A percentile compares a stretch with the other conserved stretches of the same genome.
Conservation (phyloP, 495 filamentous ascomycete species). For the Collariella sp. region DNA sequence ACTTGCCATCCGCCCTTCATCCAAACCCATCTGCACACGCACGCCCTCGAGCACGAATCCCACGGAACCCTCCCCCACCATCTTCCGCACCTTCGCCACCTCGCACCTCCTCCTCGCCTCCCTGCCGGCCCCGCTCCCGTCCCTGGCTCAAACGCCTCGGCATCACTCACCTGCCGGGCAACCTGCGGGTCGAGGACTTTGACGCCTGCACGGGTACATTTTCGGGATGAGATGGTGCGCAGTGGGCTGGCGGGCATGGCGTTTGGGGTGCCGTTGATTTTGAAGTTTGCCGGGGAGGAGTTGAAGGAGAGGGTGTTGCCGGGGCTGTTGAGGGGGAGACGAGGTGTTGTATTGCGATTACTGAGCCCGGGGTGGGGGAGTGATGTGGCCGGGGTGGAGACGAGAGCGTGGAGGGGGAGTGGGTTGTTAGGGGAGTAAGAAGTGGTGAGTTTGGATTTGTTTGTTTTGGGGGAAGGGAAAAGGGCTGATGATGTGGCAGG, state of each 20-base stretch:
- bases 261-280: constrained; percentile 60
- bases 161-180: constrained; percentile 56
- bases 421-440: constrained; percentile 71
- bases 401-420: constrained; percentile 58
- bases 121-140: constrained; percentile 61
- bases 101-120: constrained; percentile 57
- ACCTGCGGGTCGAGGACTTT: constrained; percentile 62
- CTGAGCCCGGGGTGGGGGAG: constrained; percentile 63
- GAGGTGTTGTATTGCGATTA: constrained; percentile 67
- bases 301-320: constrained; percentile 58
- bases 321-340: constrained; percentile 55
- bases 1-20: constrained; percentile 57
- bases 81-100: constrained; percentile 52
- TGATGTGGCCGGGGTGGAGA: constrained; percentile 63
- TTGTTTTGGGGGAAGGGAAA: not conserved
- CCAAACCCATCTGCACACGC: constrained; percentile 47
- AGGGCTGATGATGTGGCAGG: constrained; percentile 28
- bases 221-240: constrained; percentile 58
- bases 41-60: constrained; percentile 60
- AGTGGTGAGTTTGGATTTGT: constrained; percentile 46
- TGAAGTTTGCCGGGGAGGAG: constrained; percentile 54
- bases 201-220: constrained; percentile 69
- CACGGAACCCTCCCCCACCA: constrained; percentile 52
- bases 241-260: constrained; percentile 57
- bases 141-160: constrained; percentile 56